Base-by-base conservation (phyloP, 2,329 filamentous ascomycete species). In the Beauveria asiatica region DNA sequence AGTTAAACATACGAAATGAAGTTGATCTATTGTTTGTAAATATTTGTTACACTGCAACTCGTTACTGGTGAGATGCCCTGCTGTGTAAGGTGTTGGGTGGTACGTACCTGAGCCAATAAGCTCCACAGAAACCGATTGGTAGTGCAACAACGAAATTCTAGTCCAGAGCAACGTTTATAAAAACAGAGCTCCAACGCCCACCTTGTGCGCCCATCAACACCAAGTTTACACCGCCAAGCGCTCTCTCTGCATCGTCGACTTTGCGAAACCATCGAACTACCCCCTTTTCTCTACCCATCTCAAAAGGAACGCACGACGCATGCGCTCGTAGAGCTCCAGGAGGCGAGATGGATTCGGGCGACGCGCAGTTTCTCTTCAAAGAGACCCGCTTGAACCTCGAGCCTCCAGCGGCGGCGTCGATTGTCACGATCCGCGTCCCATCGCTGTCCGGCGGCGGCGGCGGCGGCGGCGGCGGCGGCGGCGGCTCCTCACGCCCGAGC, bases 341-440 rank as follows among this genome's bases (percentile, higher is more conserved):
- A 80, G 78, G 80, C 78, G 83, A 79, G 71, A 90, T 90, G 87
- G 83, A 82, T 69, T 78, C 79, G 68, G 74, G 78, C 70, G 81
- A 82, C 69, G 80, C 83, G 66, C 81, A 82, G 65, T 87, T 83
- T 75, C 80, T 90, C 75, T 94, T 89, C 80, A 92, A 92, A 78
- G 91, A 95, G 81, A 91, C 89, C 73, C 86, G 89, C 72, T 79
- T 96, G 74, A 90, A 90, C 74, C 82, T 94, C 68, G 89, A 94
- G 75, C 85, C 86, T 65, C 81, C 84, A 63, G 87, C 83, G 67
- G 79, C 82, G 65, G 83, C 83, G 67, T 88, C 87, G 62, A 82
- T 87, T 68, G 83, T 92, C 70, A 84, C 86, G 68, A 84, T 93
- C 69, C 80, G 83, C 68, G 82, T 91, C 66, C 83, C 86, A 65